phyloP scores from a whole-genome alignment of 805 yeast genomes.

The Metschnikowia proteae region DNA sequence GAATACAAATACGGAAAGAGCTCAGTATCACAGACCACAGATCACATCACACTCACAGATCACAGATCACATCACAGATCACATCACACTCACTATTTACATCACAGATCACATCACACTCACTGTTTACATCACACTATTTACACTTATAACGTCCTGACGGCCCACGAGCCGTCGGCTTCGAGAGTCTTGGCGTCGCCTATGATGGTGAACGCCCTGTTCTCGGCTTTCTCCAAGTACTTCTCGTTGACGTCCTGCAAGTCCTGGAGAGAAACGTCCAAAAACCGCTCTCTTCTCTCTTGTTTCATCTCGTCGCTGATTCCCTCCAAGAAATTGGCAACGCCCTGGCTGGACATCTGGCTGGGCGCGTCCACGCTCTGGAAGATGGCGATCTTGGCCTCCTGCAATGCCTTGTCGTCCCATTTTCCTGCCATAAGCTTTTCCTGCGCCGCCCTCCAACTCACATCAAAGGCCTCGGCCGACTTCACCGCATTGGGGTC shows the following conservation, averaged over 20 bases:
- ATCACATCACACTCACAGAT: too few relatives aligned
- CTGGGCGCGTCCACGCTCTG: slow-evolving; percentile 90
- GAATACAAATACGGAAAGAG: not conserved
- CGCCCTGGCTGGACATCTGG: slow-evolving; percentile 76
- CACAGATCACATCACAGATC: too few relatives aligned
- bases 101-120: too few relatives aligned
- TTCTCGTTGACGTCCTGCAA: slow-evolving; percentile 62
- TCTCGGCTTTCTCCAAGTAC: slow-evolving; percentile 43
- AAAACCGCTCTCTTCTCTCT: slow-evolving; percentile 65
- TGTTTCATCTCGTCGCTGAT: slow-evolving; percentile 79
- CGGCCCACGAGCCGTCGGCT: slow-evolving; percentile 20
- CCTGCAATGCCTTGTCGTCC: slow-evolving; percentile 68
- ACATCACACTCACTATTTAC: too few relatives aligned
- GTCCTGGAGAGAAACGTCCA: slow-evolving; percentile 63
- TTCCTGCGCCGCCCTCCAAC: slow-evolving; percentile 41
- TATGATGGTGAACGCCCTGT: slow-evolving; percentile 39
- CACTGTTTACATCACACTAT: not conserved
- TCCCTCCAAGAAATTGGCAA: slow-evolving; percentile 58
- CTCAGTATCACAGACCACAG: too few relatives aligned
- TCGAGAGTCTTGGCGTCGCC: slow-evolving; percentile 36
- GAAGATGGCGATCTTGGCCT: slow-evolving; percentile 87
- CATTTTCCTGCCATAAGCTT: slow-evolving; percentile 40
- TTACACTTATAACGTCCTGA: slow-evolving; percentile 12
- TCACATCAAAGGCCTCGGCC: slow-evolving; percentile 49
- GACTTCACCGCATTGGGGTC: slow-evolving; percentile 86